Evolutionary conservation across 306 rosid species (phyloP).

Genomic region (Medicago ruthenica): DNA sequence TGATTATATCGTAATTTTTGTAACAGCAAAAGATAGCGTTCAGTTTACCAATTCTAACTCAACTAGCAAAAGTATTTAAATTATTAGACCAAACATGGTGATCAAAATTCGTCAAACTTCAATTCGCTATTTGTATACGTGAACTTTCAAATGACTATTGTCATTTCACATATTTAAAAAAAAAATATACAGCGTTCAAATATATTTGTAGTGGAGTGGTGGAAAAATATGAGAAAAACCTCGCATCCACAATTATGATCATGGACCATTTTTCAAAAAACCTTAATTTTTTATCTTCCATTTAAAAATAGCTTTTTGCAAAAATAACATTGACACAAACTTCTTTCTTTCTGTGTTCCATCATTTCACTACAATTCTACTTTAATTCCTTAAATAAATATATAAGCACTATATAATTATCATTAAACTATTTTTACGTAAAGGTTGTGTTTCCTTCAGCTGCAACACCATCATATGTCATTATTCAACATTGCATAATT

Average conservation of each 20-base stretch:
- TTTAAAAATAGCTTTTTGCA: not conserved
- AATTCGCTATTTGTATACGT: too few relatives aligned
- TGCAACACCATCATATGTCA: conserved; percentile 31
- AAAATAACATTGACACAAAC: not conserved
- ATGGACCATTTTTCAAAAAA: not conserved
- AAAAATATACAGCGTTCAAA: too few relatives aligned
- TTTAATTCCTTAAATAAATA: not conserved
- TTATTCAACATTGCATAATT: conserved; percentile 22
- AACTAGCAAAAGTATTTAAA: too few relatives aligned
- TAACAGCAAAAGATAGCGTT: not conserved
- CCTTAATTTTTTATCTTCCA: not conserved
- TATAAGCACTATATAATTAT: conserved; percentile 12
- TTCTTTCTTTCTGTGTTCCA: not conserved
- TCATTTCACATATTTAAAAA: too few relatives aligned
- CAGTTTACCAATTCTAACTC: too few relatives aligned
- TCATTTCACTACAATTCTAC: conserved; percentile 13
- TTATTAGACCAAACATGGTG: too few relatives aligned
- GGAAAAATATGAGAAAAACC: not conserved
- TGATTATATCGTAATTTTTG: not conserved
- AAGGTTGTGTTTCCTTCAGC: conserved; percentile 35
- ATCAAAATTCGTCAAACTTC: too few relatives aligned
- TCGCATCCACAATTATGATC: not conserved
- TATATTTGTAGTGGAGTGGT: too few relatives aligned
- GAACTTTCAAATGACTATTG: too few relatives aligned
- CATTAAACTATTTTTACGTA: conserved; percentile 10